Percentiles rank a stretch among this genome's conserved stretches.
Evolutionary conservation across 306 rosid species (phyloP).

Genomic region (Neltuma alba): DNA sequence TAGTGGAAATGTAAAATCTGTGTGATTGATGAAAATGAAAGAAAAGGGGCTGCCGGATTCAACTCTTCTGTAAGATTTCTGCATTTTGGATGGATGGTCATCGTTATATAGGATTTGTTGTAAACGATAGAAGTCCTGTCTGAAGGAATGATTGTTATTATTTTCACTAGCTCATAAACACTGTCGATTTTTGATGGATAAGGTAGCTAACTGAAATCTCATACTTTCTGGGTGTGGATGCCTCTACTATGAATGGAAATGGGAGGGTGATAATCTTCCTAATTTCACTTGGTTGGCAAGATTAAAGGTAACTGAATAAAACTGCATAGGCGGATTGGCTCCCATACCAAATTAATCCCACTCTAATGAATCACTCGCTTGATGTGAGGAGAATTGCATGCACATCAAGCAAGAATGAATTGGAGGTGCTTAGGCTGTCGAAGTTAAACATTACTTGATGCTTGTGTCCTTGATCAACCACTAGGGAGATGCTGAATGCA

Average conservation of each 20-base stretch:
- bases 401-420: background rate
- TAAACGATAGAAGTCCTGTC: background rate
- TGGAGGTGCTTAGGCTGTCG: background rate
- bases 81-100: background rate
- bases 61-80: background rate
- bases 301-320: background rate
- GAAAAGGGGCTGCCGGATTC: background rate
- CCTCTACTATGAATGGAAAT: background rate
- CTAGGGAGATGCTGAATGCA: background rate
- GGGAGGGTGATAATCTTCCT: background rate
- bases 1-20: background rate
- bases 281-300: background rate
- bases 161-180: background rate
- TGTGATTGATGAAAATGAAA: conserved; percentile 5
- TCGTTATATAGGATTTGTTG: background rate
- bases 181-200: background rate
- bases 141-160: background rate
- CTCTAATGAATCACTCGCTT: background rate
- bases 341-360: background rate
- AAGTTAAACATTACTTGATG: background rate
- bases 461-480: background rate
- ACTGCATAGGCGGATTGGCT: background rate
- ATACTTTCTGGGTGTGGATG: background rate
- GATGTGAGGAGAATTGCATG: background rate
- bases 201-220: background rate